Base-by-base conservation (phyloP, 2,329 filamentous ascomycete genomes). In the Nannizziopsis arthrosporioides region DNA sequence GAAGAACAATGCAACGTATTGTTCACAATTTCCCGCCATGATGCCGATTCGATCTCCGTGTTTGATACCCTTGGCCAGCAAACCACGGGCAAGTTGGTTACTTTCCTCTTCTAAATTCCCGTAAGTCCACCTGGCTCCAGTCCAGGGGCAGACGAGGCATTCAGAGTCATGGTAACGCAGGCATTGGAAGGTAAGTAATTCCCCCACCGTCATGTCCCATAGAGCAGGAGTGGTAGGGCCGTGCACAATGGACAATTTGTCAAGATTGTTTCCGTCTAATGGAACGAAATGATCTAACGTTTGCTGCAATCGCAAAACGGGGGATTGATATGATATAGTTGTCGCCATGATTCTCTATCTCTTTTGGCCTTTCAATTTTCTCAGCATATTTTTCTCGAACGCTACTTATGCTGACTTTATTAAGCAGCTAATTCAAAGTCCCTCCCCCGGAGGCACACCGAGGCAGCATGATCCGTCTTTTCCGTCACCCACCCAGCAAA, bases 121-220 rank as follows among this genome's bases (percentile, higher is more conserved):
- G 64, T 84, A 84, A 0, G 80, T 82, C 83, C 83, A 88, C 57
- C 84, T 72, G 3, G 81, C 76, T 1, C 79, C 80, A 0, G 83
- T 87, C 83, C 83, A 88, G 0, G 84, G 81, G 44, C 84, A 82
- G 18, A 88, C 74, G 37, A 89, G 65, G 51, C 78, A 84, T 61
- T 88, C 83, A 47, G 76, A 73, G 44, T 75, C 71, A 18, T 78
- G 76, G 62, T 84, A 79, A 42, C 78, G 73, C 43, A 78, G 72
- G 39, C 76, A 80, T 65, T 89, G 84, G 11, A 85, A 72, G 51
- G 83, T 80, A 35, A 89, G 72, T 1, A 89, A 73, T 60, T 85
- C 81, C 5, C 81, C 81, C 6, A 89, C 73, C 0, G 82, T 87
- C 43, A 87, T 67, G 51, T 86, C 78, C 42, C 85, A 72, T 34